Evolutionary conservation across 192 early-diverging fungal species (phyloP).

Genomic region (Lunasporangiospora selenospora): DNA sequence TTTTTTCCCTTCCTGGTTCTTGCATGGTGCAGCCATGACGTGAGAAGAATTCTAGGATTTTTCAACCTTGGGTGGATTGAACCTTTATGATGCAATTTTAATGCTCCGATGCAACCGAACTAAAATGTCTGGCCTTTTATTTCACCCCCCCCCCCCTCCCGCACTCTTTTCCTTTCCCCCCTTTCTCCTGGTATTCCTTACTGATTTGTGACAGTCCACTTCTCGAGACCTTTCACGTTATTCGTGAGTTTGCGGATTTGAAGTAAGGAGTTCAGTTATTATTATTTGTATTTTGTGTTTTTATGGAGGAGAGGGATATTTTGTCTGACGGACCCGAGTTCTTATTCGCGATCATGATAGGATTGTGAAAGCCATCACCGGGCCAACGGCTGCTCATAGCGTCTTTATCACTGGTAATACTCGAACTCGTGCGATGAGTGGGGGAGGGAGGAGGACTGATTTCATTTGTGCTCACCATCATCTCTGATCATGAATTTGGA

Average conservation of each 20-base stretch:
- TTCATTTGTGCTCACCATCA: too few relatives aligned
- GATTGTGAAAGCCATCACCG: slow-evolving; percentile 42
- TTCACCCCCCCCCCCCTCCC: too few relatives aligned
- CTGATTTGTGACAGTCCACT: slow-evolving; percentile 14
- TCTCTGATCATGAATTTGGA: too few relatives aligned
- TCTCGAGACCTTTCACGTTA: slow-evolving; percentile 49
- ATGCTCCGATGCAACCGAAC: too few relatives aligned
- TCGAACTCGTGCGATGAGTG: background rate
- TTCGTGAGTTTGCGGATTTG: slow-evolving; percentile 54
- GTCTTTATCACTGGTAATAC: slow-evolving; percentile 42
- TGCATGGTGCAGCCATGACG: too few relatives aligned
- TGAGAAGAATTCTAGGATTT: too few relatives aligned
- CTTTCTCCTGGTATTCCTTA: background rate
- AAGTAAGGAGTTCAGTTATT: slow-evolving; percentile 27
- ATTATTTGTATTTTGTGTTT: background rate
- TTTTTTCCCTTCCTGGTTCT: too few relatives aligned
- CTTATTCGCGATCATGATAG: slow-evolving; percentile 9
- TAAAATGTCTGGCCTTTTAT: too few relatives aligned
- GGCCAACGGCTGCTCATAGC: slow-evolving; percentile 49
- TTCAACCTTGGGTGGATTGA: too few relatives aligned
- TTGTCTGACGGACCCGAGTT: background rate
- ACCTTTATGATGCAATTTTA: too few relatives aligned
- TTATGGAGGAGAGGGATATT: background rate
- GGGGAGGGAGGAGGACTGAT: too few relatives aligned
- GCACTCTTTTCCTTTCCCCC: background rate